A percentile compares a stretch with the other conserved stretches of the same genome.
Conservation (phyloP, 371 early-diverging fungal species). For the Rhizopus arrhizus region DNA sequence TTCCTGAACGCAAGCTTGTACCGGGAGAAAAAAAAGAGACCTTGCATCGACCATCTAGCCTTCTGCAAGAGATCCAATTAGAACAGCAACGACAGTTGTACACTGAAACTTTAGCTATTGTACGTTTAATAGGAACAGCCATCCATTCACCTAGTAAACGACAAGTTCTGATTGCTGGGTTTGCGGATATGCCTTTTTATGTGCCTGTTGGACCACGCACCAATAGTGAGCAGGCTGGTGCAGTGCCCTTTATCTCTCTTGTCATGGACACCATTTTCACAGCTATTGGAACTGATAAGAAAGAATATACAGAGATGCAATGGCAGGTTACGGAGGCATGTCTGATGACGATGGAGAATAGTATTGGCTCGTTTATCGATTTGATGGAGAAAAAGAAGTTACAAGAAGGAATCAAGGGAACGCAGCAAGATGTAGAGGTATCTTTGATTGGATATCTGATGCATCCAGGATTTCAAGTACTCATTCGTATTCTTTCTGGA, state of each 20-base stretch:
- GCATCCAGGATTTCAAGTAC: constrained; percentile 87
- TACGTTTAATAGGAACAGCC: constrained; percentile 73
- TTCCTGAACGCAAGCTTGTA: constrained; percentile 12
- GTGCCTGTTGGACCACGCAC: constrained; percentile 64
- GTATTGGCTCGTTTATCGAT: constrained; percentile 70
- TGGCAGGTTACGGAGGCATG: constrained; percentile 80
- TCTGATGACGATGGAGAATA: constrained; percentile 77
- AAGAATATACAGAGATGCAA: constrained; percentile 67
- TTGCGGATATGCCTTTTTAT: constrained; percentile 46
- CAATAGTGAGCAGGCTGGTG: constrained; percentile 67
- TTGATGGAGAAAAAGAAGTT: constrained; percentile 35
- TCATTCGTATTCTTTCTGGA: constrained; percentile 72
- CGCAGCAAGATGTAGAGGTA: constrained; percentile 6
- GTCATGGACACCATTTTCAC: constrained; percentile 82
- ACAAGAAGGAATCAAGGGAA: constrained; percentile 4
- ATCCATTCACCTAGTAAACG: constrained; percentile 60
- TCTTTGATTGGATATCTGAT: constrained; percentile 31
- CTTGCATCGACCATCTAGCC: constrained; percentile 19
- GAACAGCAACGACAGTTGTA: constrained; percentile 68
- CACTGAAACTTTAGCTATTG: constrained; percentile 82
- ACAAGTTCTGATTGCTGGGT: constrained; percentile 42
- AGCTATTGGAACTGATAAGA: constrained; percentile 67
- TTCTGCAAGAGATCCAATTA: constrained; percentile 35
- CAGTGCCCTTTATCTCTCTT: constrained; percentile 79
- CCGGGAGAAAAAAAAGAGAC: neutral